These are phyloP conservation scores for carrot (Daucus carota) DNA, from an alignment of 129 eudicot species.

Conservation along the genomic window DH1_v3.0 NC_030382.2:45057501-45058000, in stretches of 20 bases:
- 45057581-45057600: constrained; percentile 57
- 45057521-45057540: constrained; percentile 38
- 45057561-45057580: constrained; percentile 65
- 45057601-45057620: constrained; percentile 67
- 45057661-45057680: constrained; percentile 62
- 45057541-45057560: constrained; percentile 48
- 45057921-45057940: constrained; percentile 53
- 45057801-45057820: constrained; percentile 74
- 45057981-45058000: constrained; percentile 88
- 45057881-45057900: constrained; percentile 40
- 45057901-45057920: constrained; percentile 78
- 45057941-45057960: constrained; percentile 52
- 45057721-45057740: constrained; percentile 44
- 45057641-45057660: constrained; percentile 54
- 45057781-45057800: constrained; percentile 79
- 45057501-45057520: constrained; percentile 67
- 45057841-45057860: constrained; percentile 79
- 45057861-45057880: constrained; percentile 57
- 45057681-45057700: constrained; percentile 57
- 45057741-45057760: constrained; percentile 61
- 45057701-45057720: constrained; percentile 59
- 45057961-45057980: constrained; percentile 58
- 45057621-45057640: constrained; percentile 23
- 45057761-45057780: constrained; percentile 87
- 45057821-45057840: constrained; percentile 69